Conservation (phyloP, 345 rosid species). For the Aquilaria yunnanensis region DNA sequence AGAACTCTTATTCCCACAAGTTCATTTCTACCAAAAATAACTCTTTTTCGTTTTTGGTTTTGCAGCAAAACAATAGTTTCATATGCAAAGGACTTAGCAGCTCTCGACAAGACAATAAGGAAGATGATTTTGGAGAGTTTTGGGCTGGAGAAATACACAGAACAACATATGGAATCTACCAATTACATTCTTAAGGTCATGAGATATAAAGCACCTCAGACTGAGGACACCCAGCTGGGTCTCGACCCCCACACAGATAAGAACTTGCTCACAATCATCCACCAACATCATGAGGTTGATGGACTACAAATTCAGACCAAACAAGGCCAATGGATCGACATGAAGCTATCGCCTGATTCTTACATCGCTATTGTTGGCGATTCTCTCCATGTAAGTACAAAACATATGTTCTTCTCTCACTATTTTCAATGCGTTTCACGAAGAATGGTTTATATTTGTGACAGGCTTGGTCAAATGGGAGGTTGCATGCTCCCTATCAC, state of each 20-base stretch:
- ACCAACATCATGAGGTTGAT: constrained; percentile 47
- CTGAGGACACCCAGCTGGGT: constrained; percentile 40
- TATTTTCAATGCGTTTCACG: no score
- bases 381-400: constrained; percentile 34
- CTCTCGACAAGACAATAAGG: constrained; percentile 34
- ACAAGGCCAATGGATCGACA: constrained; percentile 43
- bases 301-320: constrained; percentile 45
- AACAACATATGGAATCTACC: constrained; percentile 54
- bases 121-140: constrained; percentile 55
- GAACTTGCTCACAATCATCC: constrained; percentile 51
- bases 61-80: constrained; percentile 34
- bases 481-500: constrained; percentile 50
- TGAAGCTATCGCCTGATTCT: constrained; percentile 44
- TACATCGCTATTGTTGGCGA: constrained; percentile 55
- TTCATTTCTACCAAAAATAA: no score
- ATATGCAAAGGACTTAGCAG: constrained; percentile 29
- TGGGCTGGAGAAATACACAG: constrained; percentile 34
- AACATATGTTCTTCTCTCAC: not conserved
- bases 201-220: constrained; percentile 51
- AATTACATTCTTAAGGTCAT: constrained; percentile 44
- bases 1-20: no score
- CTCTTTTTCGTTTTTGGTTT: not conserved
- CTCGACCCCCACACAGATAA: constrained; percentile 45
- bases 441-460: no score
- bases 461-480: constrained; percentile 67